Conservation (phyloP, 78 protist species). For the Anaeramoeba flamelloides region DNA sequence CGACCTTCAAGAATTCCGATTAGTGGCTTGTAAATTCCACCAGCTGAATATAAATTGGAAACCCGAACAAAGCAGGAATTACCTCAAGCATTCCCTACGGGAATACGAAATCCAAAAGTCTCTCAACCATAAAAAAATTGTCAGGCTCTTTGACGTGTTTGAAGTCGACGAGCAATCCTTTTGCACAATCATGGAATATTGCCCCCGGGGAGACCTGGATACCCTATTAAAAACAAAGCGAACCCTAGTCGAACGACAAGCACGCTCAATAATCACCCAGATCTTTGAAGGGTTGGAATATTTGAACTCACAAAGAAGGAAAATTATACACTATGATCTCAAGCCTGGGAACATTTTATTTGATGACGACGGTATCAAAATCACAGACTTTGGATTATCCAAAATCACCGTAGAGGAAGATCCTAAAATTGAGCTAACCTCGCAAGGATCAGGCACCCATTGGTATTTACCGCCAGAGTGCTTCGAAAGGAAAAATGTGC, state of each 20-base stretch:
- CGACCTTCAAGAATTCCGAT: conserved; percentile 24
- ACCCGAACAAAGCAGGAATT: conserved; percentile 24
- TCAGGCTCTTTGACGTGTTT: conserved; percentile 41
- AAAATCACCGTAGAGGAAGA: conserved; percentile 33
- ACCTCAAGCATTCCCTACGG: conserved; percentile 48
- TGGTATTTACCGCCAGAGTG: conserved; percentile 85
- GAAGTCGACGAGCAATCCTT: conserved; percentile 28
- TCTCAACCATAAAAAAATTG: conserved; percentile 44
- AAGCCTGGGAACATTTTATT: conserved; percentile 71
- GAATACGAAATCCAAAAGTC: conserved; percentile 52
- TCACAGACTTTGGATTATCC: conserved; percentile 74
- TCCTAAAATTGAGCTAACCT: conserved; percentile 53
- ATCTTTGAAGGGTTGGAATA: conserved; percentile 54
- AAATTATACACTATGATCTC: conserved; percentile 75
- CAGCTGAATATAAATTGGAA: conserved; percentile 46
- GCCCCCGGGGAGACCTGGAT: conserved; percentile 48
- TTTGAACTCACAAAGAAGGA: conserved; percentile 25
- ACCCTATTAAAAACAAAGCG: conserved; percentile 18
- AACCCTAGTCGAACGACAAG: conserved; percentile 48
- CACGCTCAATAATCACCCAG: conserved; percentile 32
- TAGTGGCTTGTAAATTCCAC: conserved; percentile 79
- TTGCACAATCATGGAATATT: conserved; percentile 59
- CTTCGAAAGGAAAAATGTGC: conserved; percentile 22
- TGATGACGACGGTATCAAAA: conserved; percentile 24
- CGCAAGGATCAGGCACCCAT: conserved; percentile 81